Evolutionary conservation across 2,329 filamentous ascomycete species (phyloP).

Genomic region (Aaosphaeria pasadenensis): DNA sequence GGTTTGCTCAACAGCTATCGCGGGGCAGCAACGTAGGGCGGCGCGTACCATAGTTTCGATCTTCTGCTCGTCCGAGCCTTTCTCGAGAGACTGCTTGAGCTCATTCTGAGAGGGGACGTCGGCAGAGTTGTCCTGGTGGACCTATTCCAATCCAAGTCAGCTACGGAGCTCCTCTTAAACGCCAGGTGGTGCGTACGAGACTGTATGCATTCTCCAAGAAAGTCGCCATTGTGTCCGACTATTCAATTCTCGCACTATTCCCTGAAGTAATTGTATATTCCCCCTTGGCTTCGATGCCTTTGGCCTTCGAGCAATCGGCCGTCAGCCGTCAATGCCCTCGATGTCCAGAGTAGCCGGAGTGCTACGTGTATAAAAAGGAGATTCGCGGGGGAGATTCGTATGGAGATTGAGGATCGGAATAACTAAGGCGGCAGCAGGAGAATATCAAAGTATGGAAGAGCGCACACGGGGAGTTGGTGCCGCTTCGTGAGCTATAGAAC

Average conservation of each 20-base stretch:
- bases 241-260: slow-evolving; percentile 3
- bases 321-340: slow-evolving; percentile 29
- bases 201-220: slow-evolving; percentile 96
- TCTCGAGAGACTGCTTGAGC: slow-evolving; percentile 88
- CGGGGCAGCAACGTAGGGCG: too few relatives aligned
- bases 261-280: slow-evolving; percentile 5
- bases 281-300: slow-evolving; percentile 17
- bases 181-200: slow-evolving; percentile 53
- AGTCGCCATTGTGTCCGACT: slow-evolving; percentile 71
- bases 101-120: slow-evolving; percentile 89
- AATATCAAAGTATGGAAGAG: slow-evolving; percentile 6
- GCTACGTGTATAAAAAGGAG: slow-evolving; percentile 31
- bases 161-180: slow-evolving; percentile 18
- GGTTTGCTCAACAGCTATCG: too few relatives aligned
- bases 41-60: slow-evolving; percentile 64
- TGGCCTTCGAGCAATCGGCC: slow-evolving; percentile 22
- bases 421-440: not conserved
- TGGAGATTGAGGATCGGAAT: not conserved
- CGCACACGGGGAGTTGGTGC: not conserved
- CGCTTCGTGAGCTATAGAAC: not conserved
- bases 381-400: slow-evolving; percentile 4
- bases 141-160: slow-evolving; percentile 30
- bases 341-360: slow-evolving; percentile 28
- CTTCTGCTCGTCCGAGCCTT: slow-evolving; percentile 89
- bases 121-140: slow-evolving; percentile 95